Conservation (phyloP, 768 basidiomycete species). For the Leccinum variicolor region DNA sequence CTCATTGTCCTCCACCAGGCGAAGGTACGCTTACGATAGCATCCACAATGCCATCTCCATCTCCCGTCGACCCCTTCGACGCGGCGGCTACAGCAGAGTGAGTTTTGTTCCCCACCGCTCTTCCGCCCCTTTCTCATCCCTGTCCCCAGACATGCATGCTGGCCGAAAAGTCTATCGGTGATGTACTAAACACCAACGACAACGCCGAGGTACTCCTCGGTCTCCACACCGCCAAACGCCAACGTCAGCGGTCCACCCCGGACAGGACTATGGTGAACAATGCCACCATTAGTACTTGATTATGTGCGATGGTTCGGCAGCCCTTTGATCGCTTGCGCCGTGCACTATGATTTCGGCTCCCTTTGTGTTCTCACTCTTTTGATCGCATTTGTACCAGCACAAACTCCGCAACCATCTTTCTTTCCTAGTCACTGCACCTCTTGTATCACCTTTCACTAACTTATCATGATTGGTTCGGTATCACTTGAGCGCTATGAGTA, state of each 20-base stretch:
- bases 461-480: slow-evolving; percentile 12
- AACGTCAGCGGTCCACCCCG: slow-evolving; percentile 11
- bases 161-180: slow-evolving; percentile 66
- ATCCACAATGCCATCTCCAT: slow-evolving; percentile 79
- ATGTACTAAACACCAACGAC: slow-evolving; percentile 66
- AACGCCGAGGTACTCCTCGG: slow-evolving; percentile 63
- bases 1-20: slow-evolving; percentile 36
- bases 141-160: slow-evolving; percentile 58
- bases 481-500: slow-evolving; percentile 2
- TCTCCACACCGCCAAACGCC: slow-evolving; percentile 45
- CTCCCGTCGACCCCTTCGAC: slow-evolving; percentile 59
- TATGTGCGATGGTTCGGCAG: background rate
- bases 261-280: slow-evolving; percentile 13
- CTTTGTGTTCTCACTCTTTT: background rate
- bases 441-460: slow-evolving; percentile 22
- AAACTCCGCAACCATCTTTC: slow-evolving; percentile 11
- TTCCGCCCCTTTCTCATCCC: background rate
- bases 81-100: slow-evolving; percentile 53
- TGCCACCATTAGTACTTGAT: slow-evolving; percentile 27
- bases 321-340: background rate
- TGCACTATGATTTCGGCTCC: background rate
- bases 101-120: slow-evolving; percentile 15
- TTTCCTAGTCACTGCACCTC: slow-evolving; percentile 3
- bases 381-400: slow-evolving; percentile 26
- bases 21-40: slow-evolving; percentile 73